Conservation (phyloP, 495 filamentous ascomycete species). For the Daldinia childiae region DNA sequence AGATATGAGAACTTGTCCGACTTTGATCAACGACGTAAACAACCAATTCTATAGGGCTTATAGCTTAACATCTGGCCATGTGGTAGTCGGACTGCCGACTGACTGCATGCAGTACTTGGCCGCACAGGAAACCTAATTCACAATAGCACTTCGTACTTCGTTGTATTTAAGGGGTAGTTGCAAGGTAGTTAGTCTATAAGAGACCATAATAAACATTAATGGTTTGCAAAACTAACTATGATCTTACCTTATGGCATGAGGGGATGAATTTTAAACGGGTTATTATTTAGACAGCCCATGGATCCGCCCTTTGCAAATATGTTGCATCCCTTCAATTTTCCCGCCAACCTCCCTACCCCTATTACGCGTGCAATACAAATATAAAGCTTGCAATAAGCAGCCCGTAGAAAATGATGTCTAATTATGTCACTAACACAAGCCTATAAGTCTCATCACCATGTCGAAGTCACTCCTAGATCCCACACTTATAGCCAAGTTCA, state of each 20-base stretch:
- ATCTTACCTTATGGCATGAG: neutral
- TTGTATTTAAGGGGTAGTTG: neutral
- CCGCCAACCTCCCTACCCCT: neutral
- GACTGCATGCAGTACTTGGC: neutral
- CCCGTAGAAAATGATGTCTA: neutral
- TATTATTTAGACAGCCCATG: neutral
- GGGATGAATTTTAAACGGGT: neutral
- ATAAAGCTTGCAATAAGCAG: neutral
- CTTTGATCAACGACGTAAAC: neutral
- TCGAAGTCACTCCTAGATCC: neutral
- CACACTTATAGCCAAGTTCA: neutral
- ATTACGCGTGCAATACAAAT: neutral
- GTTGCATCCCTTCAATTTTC: conserved; percentile 11
- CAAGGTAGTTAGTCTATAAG: neutral
- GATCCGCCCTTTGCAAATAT: conserved; percentile 13
- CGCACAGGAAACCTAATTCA: neutral
- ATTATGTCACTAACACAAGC: neutral
- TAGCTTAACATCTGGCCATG: neutral
- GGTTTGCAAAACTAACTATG: too few species aligned
- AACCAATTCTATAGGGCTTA: neutral
- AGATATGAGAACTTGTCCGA: neutral
- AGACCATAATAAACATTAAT: neutral
- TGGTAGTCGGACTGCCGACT: neutral
- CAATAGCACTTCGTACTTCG: neutral
- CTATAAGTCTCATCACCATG: neutral